Evolutionary conservation across 495 filamentous ascomycete species (phyloP).

Genomic region (Podospora fimiseda): DNA sequence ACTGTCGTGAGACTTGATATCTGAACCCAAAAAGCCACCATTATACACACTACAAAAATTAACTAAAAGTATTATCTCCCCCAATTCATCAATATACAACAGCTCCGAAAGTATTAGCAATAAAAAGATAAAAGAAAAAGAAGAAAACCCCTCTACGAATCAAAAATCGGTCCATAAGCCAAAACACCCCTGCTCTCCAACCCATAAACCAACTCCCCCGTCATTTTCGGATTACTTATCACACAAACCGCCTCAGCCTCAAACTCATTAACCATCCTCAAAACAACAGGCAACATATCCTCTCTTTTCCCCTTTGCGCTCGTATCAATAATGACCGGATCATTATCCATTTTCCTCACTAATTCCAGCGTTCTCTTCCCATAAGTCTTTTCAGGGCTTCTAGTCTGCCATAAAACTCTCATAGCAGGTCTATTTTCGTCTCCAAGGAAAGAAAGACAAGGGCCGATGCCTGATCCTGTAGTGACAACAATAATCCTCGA

Average conservation of each 20-base stretch:
- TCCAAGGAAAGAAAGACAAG: conserved; percentile 40
- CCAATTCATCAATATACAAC: no score
- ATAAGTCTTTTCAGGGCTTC: conserved; percentile 37
- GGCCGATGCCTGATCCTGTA: conserved; percentile 68
- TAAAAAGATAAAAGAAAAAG: neutral
- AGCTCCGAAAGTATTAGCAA: no score
- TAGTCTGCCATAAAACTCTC: conserved; percentile 43
- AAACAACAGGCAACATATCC: conserved; percentile 47
- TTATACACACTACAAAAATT: no score
- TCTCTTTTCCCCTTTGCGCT: conserved; percentile 24
- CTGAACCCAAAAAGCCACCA: no score
- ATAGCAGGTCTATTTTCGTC: conserved; percentile 23
- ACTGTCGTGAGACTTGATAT: no score
- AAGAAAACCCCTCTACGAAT: conserved; percentile 54
- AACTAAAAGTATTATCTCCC: no score
- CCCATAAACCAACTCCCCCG: conserved; percentile 50
- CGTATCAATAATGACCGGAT: conserved; percentile 43
- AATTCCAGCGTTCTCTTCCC: conserved; percentile 36
- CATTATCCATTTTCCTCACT: conserved; percentile 31
- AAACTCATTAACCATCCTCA: conserved; percentile 49
- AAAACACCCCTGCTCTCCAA: conserved; percentile 61
- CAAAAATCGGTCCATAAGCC: conserved; percentile 72
- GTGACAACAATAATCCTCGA: conserved; percentile 56
- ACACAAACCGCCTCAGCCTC: conserved; percentile 64
- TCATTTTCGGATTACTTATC: conserved; percentile 63